These are phyloP conservation scores for Calonectria pseudoturangicola DNA, from an alignment of 2,329 filamentous ascomycete species.

Conservation along the genomic window DNA sequence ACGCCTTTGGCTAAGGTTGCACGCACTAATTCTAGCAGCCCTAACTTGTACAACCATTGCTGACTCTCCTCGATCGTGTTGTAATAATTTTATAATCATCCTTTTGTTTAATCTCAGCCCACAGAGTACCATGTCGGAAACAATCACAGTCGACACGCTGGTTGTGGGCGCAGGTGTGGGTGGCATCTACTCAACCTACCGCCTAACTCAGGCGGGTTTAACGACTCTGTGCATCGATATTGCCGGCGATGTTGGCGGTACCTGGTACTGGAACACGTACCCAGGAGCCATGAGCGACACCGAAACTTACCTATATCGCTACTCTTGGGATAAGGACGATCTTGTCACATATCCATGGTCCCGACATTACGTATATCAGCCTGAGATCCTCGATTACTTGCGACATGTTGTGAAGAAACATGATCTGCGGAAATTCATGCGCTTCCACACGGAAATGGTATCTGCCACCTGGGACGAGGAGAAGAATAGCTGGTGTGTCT, in stretches of 20 bases:
- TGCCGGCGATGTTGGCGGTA: slow-evolving; percentile 37
- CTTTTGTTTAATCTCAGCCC: too few relatives aligned
- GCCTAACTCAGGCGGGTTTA: slow-evolving; percentile 10
- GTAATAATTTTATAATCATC: too few relatives aligned
- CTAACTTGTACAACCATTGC: too few relatives aligned
- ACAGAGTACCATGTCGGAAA: too few relatives aligned
- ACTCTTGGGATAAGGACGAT: slow-evolving; percentile 43
- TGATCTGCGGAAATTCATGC: slow-evolving; percentile 58
- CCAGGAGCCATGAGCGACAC: slow-evolving; percentile 44
- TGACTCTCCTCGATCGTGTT: too few relatives aligned
- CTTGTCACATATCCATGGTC: slow-evolving; percentile 38
- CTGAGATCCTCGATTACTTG: slow-evolving; percentile 42
- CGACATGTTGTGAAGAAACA: slow-evolving; percentile 37
- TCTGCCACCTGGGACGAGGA: slow-evolving; percentile 58
- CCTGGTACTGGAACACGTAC: slow-evolving; percentile 43
- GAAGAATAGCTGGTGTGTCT: slow-evolving; percentile 54
- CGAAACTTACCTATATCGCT: slow-evolving; percentile 39
- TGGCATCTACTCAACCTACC: slow-evolving; percentile 37
- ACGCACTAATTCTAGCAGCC: too few relatives aligned
- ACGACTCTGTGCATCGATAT: slow-evolving; percentile 36
- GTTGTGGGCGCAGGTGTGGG: slow-evolving; percentile 40
- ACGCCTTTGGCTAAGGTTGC: too few relatives aligned
- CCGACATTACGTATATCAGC: slow-evolving; percentile 39
- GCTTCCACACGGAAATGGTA: slow-evolving; percentile 62
- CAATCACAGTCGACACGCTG: slow-evolving; percentile 28